Conservation (phyloP, 257 asterid genomes). For the Solanum lycopersicoides region DNA sequence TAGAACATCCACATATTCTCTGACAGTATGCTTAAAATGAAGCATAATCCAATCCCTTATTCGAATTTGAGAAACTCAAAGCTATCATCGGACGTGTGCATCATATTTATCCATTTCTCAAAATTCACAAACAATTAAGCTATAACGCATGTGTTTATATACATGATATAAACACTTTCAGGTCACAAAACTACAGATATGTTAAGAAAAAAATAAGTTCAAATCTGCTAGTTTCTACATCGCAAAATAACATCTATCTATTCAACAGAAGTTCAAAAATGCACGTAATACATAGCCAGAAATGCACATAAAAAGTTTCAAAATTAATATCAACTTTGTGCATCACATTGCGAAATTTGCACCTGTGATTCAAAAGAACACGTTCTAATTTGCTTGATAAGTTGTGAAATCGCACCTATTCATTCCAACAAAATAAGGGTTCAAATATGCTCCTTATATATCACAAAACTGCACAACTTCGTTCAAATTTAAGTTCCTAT, state of each 20-base stretch:
- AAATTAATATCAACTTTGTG: neutral
- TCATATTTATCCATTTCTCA: neutral
- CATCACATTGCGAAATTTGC: neutral
- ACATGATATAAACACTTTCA: neutral
- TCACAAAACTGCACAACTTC: neutral
- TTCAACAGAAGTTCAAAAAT: neutral
- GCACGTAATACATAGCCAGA: neutral
- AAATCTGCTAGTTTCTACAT: neutral
- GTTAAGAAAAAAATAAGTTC: neutral
- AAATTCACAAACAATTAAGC: neutral
- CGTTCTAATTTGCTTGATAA: neutral
- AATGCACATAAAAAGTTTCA: neutral
- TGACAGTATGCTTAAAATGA: neutral
- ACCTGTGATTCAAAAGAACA: neutral
- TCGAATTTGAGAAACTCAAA: neutral
- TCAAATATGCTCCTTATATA: neutral
- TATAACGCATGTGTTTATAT: neutral
- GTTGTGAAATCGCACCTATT: neutral
- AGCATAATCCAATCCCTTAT: neutral
- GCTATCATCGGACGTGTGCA: neutral
- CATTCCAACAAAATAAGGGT: neutral
- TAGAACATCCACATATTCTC: neutral
- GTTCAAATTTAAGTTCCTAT: neutral
- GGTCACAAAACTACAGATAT: neutral
- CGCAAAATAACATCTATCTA: neutral